A percentile compares a stretch with the other conserved stretches of the same genome.
Conservation (phyloP, 2,329 filamentous ascomycete species). For the Pseudovirgaria hyperparasitica region DNA sequence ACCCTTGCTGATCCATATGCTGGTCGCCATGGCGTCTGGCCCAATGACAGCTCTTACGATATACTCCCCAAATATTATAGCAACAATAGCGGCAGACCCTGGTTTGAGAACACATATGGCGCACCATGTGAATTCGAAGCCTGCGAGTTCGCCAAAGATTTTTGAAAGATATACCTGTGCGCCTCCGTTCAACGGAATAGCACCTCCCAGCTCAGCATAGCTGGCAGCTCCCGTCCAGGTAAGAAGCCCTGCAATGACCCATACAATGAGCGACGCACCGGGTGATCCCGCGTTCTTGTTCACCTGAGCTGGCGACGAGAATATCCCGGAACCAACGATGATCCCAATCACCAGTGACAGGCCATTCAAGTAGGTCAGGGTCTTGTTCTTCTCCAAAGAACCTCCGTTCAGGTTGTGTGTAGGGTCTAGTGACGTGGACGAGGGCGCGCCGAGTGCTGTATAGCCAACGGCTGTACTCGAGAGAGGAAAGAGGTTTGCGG, state of each 20-base stretch:
- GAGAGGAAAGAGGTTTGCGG: conserved; percentile 82
- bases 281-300: conserved; percentile 85
- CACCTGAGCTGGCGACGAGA: conserved; percentile 86
- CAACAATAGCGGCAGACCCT: conserved; percentile 82
- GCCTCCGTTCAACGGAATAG: conserved; percentile 90
- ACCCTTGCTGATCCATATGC: conserved; percentile 78
- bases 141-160: conserved; percentile 86
- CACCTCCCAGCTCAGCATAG: conserved; percentile 89
- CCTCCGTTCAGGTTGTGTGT: conserved; percentile 52
- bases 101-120: conserved; percentile 91
- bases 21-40: conserved; percentile 69
- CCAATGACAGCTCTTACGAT: conserved; percentile 79
- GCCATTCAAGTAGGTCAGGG: conserved; percentile 86
- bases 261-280: conserved; percentile 80
- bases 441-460: conserved; percentile 70
- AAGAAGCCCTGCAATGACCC: conserved; percentile 78
- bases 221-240: conserved; percentile 94
- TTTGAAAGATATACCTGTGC: conserved; percentile 90
- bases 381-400: conserved; percentile 92
- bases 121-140: conserved; percentile 94
- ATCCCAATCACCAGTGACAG: conserved; percentile 81
- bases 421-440: conserved; percentile 40
- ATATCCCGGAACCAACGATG: conserved; percentile 94
- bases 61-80: conserved; percentile 98
- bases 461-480: conserved; percentile 70